Base-by-base conservation (phyloP, 169 alveolate species). In the Babesia ovis region DNA sequence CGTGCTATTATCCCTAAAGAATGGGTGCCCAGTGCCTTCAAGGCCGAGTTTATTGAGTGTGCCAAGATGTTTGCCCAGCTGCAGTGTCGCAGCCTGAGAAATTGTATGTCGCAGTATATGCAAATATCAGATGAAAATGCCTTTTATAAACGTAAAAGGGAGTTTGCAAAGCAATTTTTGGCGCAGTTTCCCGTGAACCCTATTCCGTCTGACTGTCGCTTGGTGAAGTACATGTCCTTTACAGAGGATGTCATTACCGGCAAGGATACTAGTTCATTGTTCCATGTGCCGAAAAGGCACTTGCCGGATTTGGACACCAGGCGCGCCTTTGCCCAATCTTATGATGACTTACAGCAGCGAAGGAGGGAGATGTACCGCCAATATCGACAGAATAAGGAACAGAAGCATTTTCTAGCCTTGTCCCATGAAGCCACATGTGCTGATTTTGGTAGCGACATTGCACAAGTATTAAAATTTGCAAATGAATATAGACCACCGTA, bases 1-100 rank as follows among this genome's bases (percentile, higher is more conserved):
- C 39, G 48, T 35, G 74, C 70, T 48, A 80, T 84, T 22, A 31
- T 84, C 42, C 90, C 77, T 1, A 50, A 39, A 41, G 92, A 87
- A 27, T 87, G 93, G 93, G 68, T 87, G n/a, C 90, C 93, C 3
- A 61, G 84, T 16, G 79, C 76, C n/a, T 87, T 87, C 43, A 58
- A 81, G 37, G 85, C 84, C 12, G 91, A 87, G 48, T 85, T 84
- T 48, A 69, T 81, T 14, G 89, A 84, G 35, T 86, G 92, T 56
- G 84, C 92, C 22, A 87, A 35, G 72, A 57, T 80, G 84, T 73
- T 64, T 70, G 67, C 89, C 34, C 56, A 87, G 66, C 42, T 62
- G 34, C 89, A 81, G 62, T 71, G 79, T 35, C 77, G 89, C 32
- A 64, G 57, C 27, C 34, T 81, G 67, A 56, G 89, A 20, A 39